These are phyloP conservation scores for Fusarium sp. DNA, from an alignment of 2,329 filamentous ascomycete genomes.

Conservation along the genomic window DNA sequence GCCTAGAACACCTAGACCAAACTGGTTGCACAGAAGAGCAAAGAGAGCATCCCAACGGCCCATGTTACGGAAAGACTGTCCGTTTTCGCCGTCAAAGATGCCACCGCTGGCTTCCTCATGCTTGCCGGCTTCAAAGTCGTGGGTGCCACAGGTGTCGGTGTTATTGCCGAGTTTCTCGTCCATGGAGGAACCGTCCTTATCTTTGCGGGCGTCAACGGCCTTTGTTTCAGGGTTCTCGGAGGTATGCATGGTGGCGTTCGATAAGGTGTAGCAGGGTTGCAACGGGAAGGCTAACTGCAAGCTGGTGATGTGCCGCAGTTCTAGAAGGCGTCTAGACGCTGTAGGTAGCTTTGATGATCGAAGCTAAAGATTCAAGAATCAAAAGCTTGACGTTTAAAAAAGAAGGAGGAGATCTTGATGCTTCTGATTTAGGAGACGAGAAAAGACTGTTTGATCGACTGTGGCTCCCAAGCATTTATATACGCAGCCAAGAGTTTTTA, in stretches of 20 bases:
- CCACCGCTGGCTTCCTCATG: constrained; percentile 1
- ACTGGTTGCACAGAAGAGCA: constrained; percentile 31
- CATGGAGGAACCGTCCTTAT: neutral
- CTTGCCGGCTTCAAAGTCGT: neutral
- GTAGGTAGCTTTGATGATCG: neutral
- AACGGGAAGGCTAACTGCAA: neutral
- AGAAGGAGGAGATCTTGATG: neutral
- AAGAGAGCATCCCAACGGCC: constrained; percentile 25
- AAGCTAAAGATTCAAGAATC: neutral
- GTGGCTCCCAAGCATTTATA: neutral
- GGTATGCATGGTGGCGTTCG: constrained; percentile 1
- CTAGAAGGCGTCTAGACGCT: constrained; percentile 1
- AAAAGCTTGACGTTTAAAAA: neutral
- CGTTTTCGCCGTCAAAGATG: constrained; percentile 16
- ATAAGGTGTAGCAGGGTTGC: neutral
- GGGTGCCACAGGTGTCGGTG: neutral
- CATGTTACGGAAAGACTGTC: constrained; percentile 27
- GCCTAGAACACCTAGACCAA: constrained; percentile 62
- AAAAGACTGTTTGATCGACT: neutral
- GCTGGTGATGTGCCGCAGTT: neutral
- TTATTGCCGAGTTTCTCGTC: neutral
- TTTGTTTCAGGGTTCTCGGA: neutral
- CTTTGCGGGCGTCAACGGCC: neutral
- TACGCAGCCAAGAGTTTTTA: neutral
- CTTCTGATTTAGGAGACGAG: neutral